Evolutionary conservation across 352 stramenopile species (phyloP), one percentile per base, ranked within the genome.

Genomic region (Peronospora farinosa): DNA sequence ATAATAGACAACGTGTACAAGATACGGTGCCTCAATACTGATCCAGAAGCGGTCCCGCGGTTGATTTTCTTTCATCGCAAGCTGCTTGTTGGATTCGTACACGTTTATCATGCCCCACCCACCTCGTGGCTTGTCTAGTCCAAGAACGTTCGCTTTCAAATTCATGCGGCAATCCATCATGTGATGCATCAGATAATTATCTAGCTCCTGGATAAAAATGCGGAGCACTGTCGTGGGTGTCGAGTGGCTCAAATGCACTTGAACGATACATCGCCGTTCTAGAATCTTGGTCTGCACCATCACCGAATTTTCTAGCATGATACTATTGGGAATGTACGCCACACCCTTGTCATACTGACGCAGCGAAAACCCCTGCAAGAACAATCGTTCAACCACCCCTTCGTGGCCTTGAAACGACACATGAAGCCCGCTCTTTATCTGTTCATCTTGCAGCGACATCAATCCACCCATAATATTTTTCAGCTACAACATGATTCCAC

Each of bases 381-480:
- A 90, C 37, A 93, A 68, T 25, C 75, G 72, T 43, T 93, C 82
- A 19, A 93, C 72, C 13, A 89, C 74, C n/a, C 82, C 82, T 61
- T 89, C 72, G 54, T 89, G 78, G 28, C 72, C 76, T 32, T 83
- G 69, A 33, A 93, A 88, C 7, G 66, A 69, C 5, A 93, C 67
- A 44, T 91, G 78, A 12, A 65, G 64, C 10, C 82, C 82, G 51
- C 72, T 88, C 40, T 88, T 87, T 57, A 93, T 74, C 60, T 88
- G 79, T 45, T 93, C 82, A 25, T 93, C 82, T 36, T 89, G 67
- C 41, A 93, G 65, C 31, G 78, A 69, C 59, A 91, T 81, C 10
- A 93, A 54, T 8, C 82, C 82, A 30, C 82, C 82, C 66, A 93
- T 86, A 12, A 86, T 84, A 54, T 93, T 93, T 38, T 88, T 88